phyloP scores from a whole-genome alignment of 371 early-diverging fungal genomes.

The Mucor lusitanicus region DNA sequence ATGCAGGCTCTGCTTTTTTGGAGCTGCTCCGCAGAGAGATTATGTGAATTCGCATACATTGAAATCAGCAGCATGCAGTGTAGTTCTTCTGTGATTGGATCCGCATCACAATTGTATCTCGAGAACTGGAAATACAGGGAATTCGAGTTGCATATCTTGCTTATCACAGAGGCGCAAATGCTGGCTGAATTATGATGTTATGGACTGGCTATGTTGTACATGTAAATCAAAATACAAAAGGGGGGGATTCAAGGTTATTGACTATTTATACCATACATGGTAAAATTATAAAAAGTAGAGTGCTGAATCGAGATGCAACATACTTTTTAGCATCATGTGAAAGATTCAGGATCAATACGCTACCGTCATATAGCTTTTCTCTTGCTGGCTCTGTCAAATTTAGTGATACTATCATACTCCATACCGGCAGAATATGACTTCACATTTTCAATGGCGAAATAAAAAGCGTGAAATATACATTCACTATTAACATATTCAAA shows the following conservation, averaged over 20 bases:
- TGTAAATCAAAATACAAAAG: background rate
- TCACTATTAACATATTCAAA: background rate
- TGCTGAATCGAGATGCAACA: background rate
- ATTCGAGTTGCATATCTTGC: too few relatives aligned
- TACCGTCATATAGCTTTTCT: too few relatives aligned
- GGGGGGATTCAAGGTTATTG: background rate
- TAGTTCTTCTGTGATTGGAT: conserved; percentile 12
- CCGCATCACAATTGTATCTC: background rate
- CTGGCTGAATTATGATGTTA: background rate
- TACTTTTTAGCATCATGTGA: background rate
- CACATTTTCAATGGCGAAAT: background rate
- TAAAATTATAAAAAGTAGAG: background rate
- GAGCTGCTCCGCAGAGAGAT: background rate
- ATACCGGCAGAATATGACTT: background rate
- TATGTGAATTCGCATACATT: conserved; percentile 8
- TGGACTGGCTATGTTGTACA: background rate
- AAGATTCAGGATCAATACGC: background rate
- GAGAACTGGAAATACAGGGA: too few relatives aligned
- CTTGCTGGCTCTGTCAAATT: background rate
- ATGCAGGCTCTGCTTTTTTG: background rate
- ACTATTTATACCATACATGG: conserved; percentile 1
- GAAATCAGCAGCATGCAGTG: conserved; percentile 7
- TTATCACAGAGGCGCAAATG: too few relatives aligned
- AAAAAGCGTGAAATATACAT: background rate
- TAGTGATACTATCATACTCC: background rate